Evolutionary conservation across 2,329 filamentous ascomycete genomes (phyloP).

Genomic region (Blastomyces percursus): DNA sequence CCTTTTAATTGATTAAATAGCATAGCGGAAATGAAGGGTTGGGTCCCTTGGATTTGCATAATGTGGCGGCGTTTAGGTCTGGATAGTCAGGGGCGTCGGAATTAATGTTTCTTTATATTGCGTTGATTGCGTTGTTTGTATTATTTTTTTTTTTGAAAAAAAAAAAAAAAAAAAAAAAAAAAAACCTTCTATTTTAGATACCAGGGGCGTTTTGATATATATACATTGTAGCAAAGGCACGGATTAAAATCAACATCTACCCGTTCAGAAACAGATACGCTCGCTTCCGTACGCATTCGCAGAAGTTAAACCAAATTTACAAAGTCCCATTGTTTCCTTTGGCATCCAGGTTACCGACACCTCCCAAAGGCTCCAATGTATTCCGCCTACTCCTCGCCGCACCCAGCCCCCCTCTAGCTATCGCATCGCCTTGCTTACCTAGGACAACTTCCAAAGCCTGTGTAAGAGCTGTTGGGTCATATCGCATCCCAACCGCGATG

Average conservation of each 20-base stretch:
- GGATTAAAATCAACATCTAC: too few species aligned
- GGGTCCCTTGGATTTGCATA: not conserved
- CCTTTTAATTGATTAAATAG: not conserved
- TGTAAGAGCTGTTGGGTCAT: conserved; percentile 63
- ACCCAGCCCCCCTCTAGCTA: conserved; percentile 29
- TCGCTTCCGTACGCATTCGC: not conserved
- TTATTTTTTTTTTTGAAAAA: too few species aligned
- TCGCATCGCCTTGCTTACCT: conserved; percentile 49
- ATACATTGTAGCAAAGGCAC: not conserved
- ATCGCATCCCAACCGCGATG: conserved; percentile 48
- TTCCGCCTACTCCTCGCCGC: conserved; percentile 46
- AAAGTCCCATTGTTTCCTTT: not conserved
- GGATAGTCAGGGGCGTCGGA: not conserved
- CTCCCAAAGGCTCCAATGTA: conserved; percentile 34
- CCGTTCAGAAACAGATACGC: not conserved
- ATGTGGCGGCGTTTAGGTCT: not conserved
- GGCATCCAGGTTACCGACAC: not conserved
- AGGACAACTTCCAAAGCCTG: conserved; percentile 70
- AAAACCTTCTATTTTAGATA: conserved; percentile 2
- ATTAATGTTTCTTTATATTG: not conserved
- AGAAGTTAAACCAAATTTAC: not conserved
- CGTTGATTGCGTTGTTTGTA: not conserved
- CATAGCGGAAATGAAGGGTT: not conserved
- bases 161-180: too few species aligned
- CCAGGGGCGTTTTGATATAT: not conserved